These are phyloP conservation scores for Celoporthe dispersa DNA, from an alignment of 2,329 filamentous ascomycete genomes.

Conservation along the genomic window DNA sequence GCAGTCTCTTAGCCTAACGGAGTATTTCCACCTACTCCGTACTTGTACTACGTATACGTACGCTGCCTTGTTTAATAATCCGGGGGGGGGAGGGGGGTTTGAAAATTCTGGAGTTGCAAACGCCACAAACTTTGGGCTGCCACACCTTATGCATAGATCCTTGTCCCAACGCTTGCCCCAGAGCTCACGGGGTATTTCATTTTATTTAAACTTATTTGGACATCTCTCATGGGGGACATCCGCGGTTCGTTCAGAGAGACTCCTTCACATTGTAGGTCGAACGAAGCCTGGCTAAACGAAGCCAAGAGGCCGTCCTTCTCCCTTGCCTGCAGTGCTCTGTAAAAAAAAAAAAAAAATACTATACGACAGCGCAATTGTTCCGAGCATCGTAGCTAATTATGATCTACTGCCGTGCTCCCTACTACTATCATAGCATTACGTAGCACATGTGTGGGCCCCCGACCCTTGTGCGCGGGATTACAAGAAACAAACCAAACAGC, in stretches of 20 bases:
- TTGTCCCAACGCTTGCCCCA: not conserved
- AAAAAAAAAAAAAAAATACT: not conserved
- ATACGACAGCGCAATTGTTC: not conserved
- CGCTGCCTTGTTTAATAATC: not conserved
- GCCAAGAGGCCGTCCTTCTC: not conserved
- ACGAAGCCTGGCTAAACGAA: not conserved
- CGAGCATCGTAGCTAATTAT: not conserved
- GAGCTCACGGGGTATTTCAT: not conserved
- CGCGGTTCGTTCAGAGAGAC: not conserved
- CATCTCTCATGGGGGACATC: not conserved
- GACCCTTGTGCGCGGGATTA: not conserved
- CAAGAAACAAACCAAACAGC: not conserved
- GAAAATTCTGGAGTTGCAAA: not conserved
- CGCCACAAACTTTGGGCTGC: not conserved
- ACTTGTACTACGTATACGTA: not conserved
- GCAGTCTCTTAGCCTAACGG: not conserved
- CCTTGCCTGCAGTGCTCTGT: not conserved
- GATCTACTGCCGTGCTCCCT: not conserved
- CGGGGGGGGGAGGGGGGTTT: too few species aligned
- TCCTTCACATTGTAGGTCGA: not conserved
- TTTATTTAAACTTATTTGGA: slow-evolving; percentile 4
- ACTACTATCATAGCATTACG: not conserved
- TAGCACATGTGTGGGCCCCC: not conserved
- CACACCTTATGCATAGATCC: not conserved
- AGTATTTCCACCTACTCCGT: not conserved